Percentiles rank a stretch among this genome's conserved stretches.
These are phyloP conservation scores for Bruguiera parviflora DNA, from an alignment of 345 rosid species.

Conservation along the genomic window DNA sequence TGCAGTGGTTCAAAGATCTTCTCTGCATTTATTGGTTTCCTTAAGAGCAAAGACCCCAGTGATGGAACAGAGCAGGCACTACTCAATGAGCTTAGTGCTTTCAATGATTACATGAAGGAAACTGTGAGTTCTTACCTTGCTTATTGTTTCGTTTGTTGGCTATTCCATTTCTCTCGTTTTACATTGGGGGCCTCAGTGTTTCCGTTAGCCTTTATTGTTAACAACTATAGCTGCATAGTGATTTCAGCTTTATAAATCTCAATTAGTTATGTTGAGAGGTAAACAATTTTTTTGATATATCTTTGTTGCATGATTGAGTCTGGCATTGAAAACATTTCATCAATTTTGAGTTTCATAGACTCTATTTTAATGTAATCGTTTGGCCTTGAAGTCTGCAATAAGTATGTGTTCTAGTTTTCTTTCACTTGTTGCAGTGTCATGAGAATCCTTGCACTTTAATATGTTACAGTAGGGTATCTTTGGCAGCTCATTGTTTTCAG, in stretches of 20 bases:
- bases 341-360: background rate
- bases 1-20: constrained; percentile 84
- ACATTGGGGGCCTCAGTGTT: too few species aligned
- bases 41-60: constrained; percentile 76
- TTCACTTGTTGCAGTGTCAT: too few species aligned
- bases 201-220: too few species aligned
- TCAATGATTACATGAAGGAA: constrained; percentile 60
- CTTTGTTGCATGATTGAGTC: background rate
- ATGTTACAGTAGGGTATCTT: too few species aligned
- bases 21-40: constrained; percentile 85
- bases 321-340: constrained; percentile 1
- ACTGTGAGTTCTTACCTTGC: constrained; percentile 41
- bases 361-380: background rate
- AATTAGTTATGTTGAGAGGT: background rate
- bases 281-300: background rate
- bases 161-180: too few species aligned
- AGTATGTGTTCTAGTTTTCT: too few species aligned
- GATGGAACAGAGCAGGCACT: constrained; percentile 84
- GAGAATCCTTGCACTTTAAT: too few species aligned
- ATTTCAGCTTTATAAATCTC: too few species aligned
- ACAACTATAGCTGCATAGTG: too few species aligned
- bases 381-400: background rate
- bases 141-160: background rate
- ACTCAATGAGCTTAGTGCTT: constrained; percentile 58
- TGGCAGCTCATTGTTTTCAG: too few species aligned